phyloP scores from a whole-genome alignment of 2,329 filamentous ascomycete species.

The Thielaviopsis cerberus region DNA sequence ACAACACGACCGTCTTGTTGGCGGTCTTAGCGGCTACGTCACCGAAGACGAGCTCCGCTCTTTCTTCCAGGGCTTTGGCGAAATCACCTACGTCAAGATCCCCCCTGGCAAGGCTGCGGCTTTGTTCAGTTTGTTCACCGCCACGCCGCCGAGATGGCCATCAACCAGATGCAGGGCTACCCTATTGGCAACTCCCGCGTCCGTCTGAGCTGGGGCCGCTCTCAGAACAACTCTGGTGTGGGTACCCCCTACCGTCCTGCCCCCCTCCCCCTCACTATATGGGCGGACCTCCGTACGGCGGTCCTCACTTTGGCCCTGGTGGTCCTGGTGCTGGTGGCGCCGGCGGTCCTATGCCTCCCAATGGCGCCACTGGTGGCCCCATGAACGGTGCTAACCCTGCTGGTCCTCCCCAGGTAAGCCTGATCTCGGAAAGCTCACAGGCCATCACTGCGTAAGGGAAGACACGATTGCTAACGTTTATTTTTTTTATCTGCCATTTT shows the following conservation, averaged over 20 bases:
- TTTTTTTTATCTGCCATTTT: not conserved
- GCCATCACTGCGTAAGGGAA: not conserved
- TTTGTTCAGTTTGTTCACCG: constrained; percentile 99
- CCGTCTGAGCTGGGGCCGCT: constrained; percentile 90
- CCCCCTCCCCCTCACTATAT: constrained; percentile 40
- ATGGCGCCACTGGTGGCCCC: constrained; percentile 21
- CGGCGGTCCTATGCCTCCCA: constrained; percentile 21
- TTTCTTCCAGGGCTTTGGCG: constrained; percentile 98
- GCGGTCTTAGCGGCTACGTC: constrained; percentile 89
- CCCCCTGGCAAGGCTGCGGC: constrained; percentile 93
- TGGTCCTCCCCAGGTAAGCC: constrained; percentile 23
- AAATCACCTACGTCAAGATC: constrained; percentile 99
- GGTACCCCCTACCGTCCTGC: constrained; percentile 94
- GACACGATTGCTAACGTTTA: constrained; percentile 2
- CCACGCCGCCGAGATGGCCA: constrained; percentile 97
- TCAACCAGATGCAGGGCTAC: constrained; percentile 99
- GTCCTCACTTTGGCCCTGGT: constrained; percentile 28
- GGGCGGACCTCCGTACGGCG: constrained; percentile 27
- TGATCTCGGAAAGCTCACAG: not conserved
- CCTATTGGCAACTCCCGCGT: constrained; percentile 97
- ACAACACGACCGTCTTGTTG: constrained; percentile 99
- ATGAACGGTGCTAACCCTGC: constrained; percentile 21
- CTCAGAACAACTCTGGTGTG: constrained; percentile 97
- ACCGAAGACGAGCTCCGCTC: constrained; percentile 98
- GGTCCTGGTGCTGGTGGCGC: constrained; percentile 24